Evolutionary conservation across 2,329 filamentous ascomycete genomes (phyloP), one percentile per base, ranked within the genome.

Genomic region (Colletotrichum viniferum): DNA sequence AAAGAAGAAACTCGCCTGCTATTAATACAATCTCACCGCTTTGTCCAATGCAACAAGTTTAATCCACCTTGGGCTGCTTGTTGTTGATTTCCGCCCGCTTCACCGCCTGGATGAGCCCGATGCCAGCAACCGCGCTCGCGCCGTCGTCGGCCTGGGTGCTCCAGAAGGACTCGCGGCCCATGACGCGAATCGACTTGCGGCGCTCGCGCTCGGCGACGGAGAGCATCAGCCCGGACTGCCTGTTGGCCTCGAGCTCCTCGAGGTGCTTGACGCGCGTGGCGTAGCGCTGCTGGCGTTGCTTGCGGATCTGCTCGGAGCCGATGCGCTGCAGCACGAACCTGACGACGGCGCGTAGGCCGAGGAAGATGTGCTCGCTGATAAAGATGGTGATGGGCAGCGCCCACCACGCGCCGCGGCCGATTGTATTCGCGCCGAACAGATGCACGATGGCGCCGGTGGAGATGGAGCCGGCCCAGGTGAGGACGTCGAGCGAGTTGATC

Each of bases 401-500:
- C 87, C 91, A 93, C 81, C 90, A 93, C 72, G 88, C 90, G 76
- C 93, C 89, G 84, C 77, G 87, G 81, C 70, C 89, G 85, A 77
- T 87, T 66, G 90, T 87, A 73, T 92, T 90, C 32, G 77, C 79
- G 76, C 90, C 90, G 82, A 96, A 96, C 80, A 96, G 90, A 81
- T 95, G 94, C 4, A 94, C 92, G 30, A 95, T 90, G 0, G 94
- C 93, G 0, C 93, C 92, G 1, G 92, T 94, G 9, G 92, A 94
- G 77, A 96, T 88, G 74, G 92, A 94, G 14, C 94, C 94, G 34
- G 94, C 84, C 93, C 94, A 94, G 3, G 92, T 91, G 14, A 96
- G 86, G 76, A 94, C 92, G 63, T 90, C 90, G 14, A 96, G 86
- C 0, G 91, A 92, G 76, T 92, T 88, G 18, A 95, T 88, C 90